Percentiles rank a stretch among this genome's conserved stretches.
These are phyloP conservation scores for Heritiera fomes DNA, from an alignment of 345 rosid species.

Conservation along the genomic window DNA sequence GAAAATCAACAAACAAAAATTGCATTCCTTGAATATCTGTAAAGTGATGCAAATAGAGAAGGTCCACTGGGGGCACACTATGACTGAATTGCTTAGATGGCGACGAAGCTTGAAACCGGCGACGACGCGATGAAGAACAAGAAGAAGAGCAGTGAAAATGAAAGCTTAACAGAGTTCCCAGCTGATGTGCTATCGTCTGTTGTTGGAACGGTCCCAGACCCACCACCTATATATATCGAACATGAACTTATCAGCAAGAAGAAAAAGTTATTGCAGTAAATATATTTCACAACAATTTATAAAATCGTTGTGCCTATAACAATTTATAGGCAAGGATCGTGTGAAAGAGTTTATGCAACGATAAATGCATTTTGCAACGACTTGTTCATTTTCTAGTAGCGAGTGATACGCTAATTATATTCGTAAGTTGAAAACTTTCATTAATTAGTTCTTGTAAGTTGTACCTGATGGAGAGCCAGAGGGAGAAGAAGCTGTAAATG, in stretches of 20 bases:
- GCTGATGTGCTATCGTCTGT: constrained; percentile 2
- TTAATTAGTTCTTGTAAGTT: neutral
- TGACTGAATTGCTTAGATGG: neutral
- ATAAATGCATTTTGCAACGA: no score
- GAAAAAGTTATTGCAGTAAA: no score
- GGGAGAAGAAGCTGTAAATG: neutral
- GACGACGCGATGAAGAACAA: neutral
- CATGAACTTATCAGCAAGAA: no score
- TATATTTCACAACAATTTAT: no score
- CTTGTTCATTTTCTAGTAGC: no score
- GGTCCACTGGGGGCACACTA: neutral
- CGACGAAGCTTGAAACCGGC: neutral
- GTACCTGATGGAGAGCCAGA: neutral
- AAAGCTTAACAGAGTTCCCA: constrained; percentile 2
- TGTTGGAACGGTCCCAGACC: constrained; percentile 13
- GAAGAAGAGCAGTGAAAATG: constrained; percentile 3
- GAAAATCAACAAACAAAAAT: no score
- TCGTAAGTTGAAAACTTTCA: neutral
- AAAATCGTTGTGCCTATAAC: no score
- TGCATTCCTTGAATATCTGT: no score
- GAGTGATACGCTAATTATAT: no score
- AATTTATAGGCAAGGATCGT: no score
- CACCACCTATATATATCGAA: neutral
- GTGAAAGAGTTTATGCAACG: no score
- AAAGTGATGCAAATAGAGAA: no score